Evolutionary conservation across 2,329 filamentous ascomycete genomes (phyloP), one percentile per base, ranked within the genome.

Genomic region (Lecanicillium sp.): DNA sequence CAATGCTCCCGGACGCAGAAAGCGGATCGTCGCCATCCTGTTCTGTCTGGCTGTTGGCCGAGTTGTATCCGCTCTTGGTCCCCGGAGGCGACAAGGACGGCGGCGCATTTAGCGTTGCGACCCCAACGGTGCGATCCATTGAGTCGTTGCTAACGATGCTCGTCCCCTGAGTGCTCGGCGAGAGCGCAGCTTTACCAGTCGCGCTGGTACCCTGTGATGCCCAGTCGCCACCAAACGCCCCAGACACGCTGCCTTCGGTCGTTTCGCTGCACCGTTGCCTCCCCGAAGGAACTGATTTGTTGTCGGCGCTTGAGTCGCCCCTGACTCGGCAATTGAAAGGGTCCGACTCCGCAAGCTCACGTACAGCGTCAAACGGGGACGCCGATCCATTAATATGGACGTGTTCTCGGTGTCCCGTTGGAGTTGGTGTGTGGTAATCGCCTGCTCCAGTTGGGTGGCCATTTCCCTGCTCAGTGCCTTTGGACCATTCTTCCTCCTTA

Each of bases 81-180:
- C 53, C 56, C 6, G 64, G 57, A 17, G 34, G 22, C 16, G 11
- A 20, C 11, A 15, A n/a, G 5, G 12, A 13, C 6, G 5, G 14
- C 29, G 29, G 29, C 12, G 16, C 22, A 17, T 29, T 29, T 43
- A 57, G 48, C 9, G 51, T 55, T 1, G 65, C 66, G 15, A 70
- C 58, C 45, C 65, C 67, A 28, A 58, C 53, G 4, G 65, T 64
- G 14, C 66, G 67, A 33, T 78, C 75, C 38, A 69, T 51, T 7
- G 74, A 78, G 31, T 78, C 73, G 39, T 68, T 67, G 56, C 76
- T 80, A 47, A 77, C 70, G 45, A 81, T 75, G 55, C 77, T 81
- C 14, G 78, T 81, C 29, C 76, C 78, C 51, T 78, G 69, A 3
- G 78, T 81, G 52, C 76, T 80, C 3, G 78, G 78, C 17, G 77